Evolutionary conservation across 352 stramenopile genomes (phyloP).

Genomic region (Aphanomyces euteiches): DNA sequence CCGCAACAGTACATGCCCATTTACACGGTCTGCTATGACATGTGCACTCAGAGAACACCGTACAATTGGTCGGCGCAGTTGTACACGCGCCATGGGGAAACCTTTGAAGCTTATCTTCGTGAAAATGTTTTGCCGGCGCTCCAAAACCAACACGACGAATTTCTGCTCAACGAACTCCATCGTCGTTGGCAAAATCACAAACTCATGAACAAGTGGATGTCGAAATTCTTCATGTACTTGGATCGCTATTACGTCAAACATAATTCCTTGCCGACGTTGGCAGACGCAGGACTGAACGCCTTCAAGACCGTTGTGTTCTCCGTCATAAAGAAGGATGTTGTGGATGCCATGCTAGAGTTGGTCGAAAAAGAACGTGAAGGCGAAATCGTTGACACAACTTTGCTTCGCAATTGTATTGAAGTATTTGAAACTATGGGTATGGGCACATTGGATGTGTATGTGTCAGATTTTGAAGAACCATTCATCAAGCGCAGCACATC

Average conservation of each 20-base stretch:
- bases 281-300: constrained; percentile 84
- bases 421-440: constrained; percentile 98
- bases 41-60: constrained; percentile 98
- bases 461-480: constrained; percentile 91
- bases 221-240: constrained; percentile 99
- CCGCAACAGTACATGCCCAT: constrained; percentile 85
- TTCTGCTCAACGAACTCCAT: constrained; percentile 96
- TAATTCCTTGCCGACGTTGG: constrained; percentile 94
- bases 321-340: constrained; percentile 76
- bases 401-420: constrained; percentile 96
- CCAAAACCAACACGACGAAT: constrained; percentile 86
- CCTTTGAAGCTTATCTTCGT: constrained; percentile 84
- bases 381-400: constrained; percentile 95
- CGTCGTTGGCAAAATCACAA: constrained; percentile 98
- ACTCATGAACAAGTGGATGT: constrained; percentile 99
- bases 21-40: constrained; percentile 96
- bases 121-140: constrained; percentile 88
- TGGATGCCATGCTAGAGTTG: constrained; percentile 91
- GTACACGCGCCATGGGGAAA: constrained; percentile 95
- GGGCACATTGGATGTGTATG: constrained; percentile 96
- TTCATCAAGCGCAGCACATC: constrained; percentile 89
- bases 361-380: constrained; percentile 98
- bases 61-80: constrained; percentile 99
- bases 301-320: constrained; percentile 83
- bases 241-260: constrained; percentile 97